These are phyloP conservation scores for Ogataea allantospora DNA, from an alignment of 805 yeast genomes.

Conservation along the genomic window DNA sequence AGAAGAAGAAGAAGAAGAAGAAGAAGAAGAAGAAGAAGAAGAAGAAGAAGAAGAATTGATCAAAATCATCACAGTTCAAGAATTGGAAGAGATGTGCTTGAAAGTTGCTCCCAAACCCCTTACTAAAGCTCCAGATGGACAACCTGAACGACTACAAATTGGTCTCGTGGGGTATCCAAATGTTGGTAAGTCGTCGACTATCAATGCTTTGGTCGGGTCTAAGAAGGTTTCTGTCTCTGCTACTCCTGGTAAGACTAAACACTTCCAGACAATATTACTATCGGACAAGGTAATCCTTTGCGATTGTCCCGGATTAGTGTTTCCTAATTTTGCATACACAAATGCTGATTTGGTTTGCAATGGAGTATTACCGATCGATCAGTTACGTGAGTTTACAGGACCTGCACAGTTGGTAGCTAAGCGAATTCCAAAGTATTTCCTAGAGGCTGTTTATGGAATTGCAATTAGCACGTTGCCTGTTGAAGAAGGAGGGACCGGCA, in stretches of 20 bases:
- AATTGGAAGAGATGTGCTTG: conserved; percentile 78
- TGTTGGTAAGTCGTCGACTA: conserved; percentile 83
- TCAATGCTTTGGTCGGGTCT: conserved; percentile 93
- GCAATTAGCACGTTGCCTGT: conserved; percentile 70
- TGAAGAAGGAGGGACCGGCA: conserved; percentile 88
- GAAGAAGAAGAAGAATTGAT: conserved; percentile 49
- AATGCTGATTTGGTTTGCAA: conserved; percentile 96
- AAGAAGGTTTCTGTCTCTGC: conserved; percentile 98
- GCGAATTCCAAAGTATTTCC: conserved; percentile 81
- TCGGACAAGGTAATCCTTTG: conserved; percentile 83
- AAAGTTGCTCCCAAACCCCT: conserved; percentile 72
- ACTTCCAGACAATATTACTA: conserved; percentile 91
- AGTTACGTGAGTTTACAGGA: conserved; percentile 86
- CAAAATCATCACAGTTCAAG: conserved; percentile 74
- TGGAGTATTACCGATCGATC: conserved; percentile 99
- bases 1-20: conserved; percentile 20
- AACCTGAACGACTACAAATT: conserved; percentile 69
- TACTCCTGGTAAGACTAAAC: conserved; percentile 98
- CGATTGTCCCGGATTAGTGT: conserved; percentile 99
- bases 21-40: conserved; percentile 20
- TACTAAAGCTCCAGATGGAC: conserved; percentile 51
- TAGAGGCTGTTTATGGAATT: conserved; percentile 94
- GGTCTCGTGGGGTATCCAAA: conserved; percentile 98
- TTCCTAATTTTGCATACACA: conserved; percentile 95
- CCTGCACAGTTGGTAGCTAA: conserved; percentile 84